Conservation (phyloP, 2,329 filamentous ascomycete genomes). For the Fusarium solani-melongenae region DNA sequence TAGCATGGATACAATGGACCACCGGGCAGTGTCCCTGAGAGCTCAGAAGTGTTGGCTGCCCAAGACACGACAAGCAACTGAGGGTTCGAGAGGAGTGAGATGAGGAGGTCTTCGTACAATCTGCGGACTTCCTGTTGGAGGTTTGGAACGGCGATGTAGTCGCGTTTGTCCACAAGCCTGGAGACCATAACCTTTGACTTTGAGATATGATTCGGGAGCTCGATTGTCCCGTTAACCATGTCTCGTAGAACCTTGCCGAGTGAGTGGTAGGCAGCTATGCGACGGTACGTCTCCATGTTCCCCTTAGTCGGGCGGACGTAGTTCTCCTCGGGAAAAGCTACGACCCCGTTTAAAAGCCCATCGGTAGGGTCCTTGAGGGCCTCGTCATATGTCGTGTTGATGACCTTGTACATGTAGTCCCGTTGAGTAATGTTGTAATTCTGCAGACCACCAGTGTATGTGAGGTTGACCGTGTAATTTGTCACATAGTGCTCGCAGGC, state of each 20-base stretch:
- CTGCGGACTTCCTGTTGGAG: conserved; percentile 12
- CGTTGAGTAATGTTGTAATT: conserved; percentile 15
- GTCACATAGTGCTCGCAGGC: conserved; percentile 39
- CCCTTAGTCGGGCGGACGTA: conserved; percentile 17
- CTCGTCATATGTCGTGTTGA: conserved; percentile 23
- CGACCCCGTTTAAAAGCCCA: conserved; percentile 22
- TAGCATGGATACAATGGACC: conserved; percentile 20
- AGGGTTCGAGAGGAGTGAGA: conserved; percentile 33
- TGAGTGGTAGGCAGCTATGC: conserved; percentile 29
- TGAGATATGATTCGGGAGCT: conserved; percentile 10
- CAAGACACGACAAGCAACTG: conserved; percentile 34
- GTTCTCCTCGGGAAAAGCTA: conserved; percentile 24
- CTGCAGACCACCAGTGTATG: conserved; percentile 29
- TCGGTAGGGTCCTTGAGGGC: conserved; percentile 1
- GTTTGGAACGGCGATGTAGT: conserved; percentile 16
- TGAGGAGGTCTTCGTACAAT: conserved; percentile 31
- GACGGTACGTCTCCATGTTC: conserved; percentile 9
- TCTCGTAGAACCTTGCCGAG: conserved; percentile 21
- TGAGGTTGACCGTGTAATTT: conserved; percentile 30
- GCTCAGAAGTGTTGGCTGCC: conserved; percentile 22
- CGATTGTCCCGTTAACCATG: conserved; percentile 19
- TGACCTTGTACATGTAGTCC: conserved; percentile 31
- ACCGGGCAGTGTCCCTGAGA: conserved; percentile 13
- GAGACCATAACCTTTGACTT: neutral
- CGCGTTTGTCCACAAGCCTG: conserved; percentile 25